Evolutionary conservation across 352 stramenopile genomes (phyloP).

Genomic region (Peronospora destructor): DNA sequence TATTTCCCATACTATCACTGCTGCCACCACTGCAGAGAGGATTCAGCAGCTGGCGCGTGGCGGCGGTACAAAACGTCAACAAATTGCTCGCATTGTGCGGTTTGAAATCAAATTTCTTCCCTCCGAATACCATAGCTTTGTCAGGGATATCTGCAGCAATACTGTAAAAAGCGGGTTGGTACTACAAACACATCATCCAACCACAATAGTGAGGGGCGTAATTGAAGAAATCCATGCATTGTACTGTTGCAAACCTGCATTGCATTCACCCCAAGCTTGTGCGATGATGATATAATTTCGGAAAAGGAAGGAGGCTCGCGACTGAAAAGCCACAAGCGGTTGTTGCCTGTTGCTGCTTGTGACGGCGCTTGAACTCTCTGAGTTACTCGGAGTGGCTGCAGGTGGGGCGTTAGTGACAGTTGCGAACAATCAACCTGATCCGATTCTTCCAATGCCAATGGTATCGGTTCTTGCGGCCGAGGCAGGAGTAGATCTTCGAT

Average conservation of each 20-base stretch:
- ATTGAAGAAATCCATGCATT: neutral
- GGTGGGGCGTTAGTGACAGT: slow-evolving; percentile 48
- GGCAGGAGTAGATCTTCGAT: slow-evolving; percentile 63
- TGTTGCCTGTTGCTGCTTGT: slow-evolving; percentile 5
- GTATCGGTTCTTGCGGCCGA: slow-evolving; percentile 25
- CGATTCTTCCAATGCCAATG: slow-evolving; percentile 41
- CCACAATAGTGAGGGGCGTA: neutral
- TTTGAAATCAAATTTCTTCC: slow-evolving; percentile 59
- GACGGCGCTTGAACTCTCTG: slow-evolving; percentile 6
- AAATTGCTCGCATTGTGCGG: slow-evolving; percentile 31
- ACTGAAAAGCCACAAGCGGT: slow-evolving; percentile 45
- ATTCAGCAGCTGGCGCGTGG: slow-evolving; percentile 10
- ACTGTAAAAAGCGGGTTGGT: slow-evolving; percentile 52
- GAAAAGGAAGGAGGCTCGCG: slow-evolving; percentile 33
- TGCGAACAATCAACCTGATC: slow-evolving; percentile 30
- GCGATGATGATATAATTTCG: slow-evolving; percentile 43
- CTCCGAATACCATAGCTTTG: slow-evolving; percentile 69
- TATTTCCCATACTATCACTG: neutral
- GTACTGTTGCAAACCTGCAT: slow-evolving; percentile 27
- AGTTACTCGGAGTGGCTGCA: slow-evolving; percentile 16
- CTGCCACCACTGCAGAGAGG: slow-evolving; percentile 1
- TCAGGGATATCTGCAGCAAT: slow-evolving; percentile 50
- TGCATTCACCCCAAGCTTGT: slow-evolving; percentile 29
- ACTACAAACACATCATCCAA: slow-evolving; percentile 24
- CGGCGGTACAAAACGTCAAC: slow-evolving; percentile 40